These are phyloP conservation scores for Pugionium cornutum DNA, from an alignment of 345 rosid species.

Conservation along the genomic window DNA sequence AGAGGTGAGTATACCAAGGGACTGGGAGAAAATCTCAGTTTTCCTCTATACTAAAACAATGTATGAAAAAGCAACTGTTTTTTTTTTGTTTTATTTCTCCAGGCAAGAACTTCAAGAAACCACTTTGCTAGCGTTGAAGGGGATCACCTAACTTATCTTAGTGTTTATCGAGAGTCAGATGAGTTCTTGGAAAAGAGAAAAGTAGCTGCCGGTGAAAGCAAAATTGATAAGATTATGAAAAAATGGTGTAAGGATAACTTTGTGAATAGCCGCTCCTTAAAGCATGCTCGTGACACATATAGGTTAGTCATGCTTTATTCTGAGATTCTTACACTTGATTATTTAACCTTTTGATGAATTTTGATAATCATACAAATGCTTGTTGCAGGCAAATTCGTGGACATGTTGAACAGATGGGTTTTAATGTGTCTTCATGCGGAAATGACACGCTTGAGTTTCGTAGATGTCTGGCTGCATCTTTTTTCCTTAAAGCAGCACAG, in stretches of 20 bases:
- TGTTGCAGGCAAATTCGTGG: constrained; percentile 75
- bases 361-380: constrained; percentile 1
- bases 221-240: constrained; percentile 58
- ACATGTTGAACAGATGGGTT: constrained; percentile 76
- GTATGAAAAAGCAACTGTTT: constrained; percentile 3
- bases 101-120: constrained; percentile 77
- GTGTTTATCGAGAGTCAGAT: constrained; percentile 70
- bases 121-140: constrained; percentile 87
- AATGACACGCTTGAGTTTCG: constrained; percentile 75
- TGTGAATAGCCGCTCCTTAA: constrained; percentile 69
- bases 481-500: constrained; percentile 91
- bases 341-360: constrained; percentile 13
- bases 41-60: constrained; percentile 6
- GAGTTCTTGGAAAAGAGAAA: constrained; percentile 69
- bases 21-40: not conserved
- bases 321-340: constrained; percentile 2
- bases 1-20: constrained; percentile 52
- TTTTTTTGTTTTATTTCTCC: constrained; percentile 27
- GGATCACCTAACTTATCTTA: constrained; percentile 81
- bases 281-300: constrained; percentile 81
- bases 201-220: constrained; percentile 43
- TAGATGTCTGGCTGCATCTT: constrained; percentile 88
- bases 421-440: constrained; percentile 72
- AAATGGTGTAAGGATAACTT: constrained; percentile 94
- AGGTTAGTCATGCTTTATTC: constrained; percentile 47